Conservation (phyloP, 139 green algal genomes). For the Chlorella sp. region DNA sequence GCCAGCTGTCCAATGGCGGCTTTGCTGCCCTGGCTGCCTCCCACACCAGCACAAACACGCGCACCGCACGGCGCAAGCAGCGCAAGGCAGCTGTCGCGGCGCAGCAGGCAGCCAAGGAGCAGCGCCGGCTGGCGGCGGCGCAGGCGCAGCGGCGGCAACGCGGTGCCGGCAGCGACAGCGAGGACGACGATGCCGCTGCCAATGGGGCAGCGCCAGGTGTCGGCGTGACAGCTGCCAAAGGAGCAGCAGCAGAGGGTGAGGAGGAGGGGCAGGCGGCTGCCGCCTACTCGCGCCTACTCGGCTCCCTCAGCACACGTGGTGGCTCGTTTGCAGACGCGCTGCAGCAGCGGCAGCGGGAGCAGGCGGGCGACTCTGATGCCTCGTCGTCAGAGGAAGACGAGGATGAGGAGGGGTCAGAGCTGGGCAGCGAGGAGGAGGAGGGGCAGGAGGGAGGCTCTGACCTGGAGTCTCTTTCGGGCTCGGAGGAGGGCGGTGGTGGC, state of each 20-base stretch:
- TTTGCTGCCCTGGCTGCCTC: slow-evolving; percentile 17
- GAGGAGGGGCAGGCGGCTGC: not conserved
- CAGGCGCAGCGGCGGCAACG: not conserved
- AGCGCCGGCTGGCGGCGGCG: not conserved
- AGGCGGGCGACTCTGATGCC: slow-evolving; percentile 27
- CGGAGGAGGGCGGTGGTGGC: not conserved
- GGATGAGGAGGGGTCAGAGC: not conserved
- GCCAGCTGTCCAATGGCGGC: slow-evolving; percentile 20
- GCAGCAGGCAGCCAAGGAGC: not conserved
- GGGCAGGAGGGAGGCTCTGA: not conserved
- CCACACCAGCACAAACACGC: slow-evolving; percentile 28
- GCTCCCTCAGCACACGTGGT: slow-evolving; percentile 8
- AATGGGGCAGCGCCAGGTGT: not conserved
- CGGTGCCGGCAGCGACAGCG: slow-evolving; percentile 15
- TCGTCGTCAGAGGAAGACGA: slow-evolving; percentile 4
- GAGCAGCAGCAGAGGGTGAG: not conserved
- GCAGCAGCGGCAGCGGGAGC: slow-evolving; percentile 43
- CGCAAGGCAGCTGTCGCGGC: slow-evolving; percentile 21
- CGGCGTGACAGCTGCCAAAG: not conserved
- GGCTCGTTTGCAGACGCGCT: slow-evolving; percentile 24
- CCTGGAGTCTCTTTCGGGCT: not conserved
- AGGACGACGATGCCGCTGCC: not conserved
- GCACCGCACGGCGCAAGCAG: slow-evolving; percentile 39
- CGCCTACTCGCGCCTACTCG: slow-evolving; percentile 36
- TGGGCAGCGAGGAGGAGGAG: slow-evolving; percentile 4